Evolutionary conservation across 2,329 filamentous ascomycete genomes (phyloP).

Genomic region (Verticillium dahliae): DNA sequence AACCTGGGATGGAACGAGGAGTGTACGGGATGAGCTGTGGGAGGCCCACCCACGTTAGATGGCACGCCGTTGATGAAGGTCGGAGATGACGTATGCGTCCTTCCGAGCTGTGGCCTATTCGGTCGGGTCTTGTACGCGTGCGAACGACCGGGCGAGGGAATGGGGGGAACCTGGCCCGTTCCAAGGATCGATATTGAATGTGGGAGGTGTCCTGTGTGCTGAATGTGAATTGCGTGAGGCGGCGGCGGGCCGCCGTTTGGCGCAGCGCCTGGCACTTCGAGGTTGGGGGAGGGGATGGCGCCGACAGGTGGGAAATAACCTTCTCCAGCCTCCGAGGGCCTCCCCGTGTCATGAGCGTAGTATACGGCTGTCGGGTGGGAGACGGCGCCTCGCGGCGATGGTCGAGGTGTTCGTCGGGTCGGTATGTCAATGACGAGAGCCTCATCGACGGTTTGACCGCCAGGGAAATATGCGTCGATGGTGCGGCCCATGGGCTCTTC

Average conservation of each 20-base stretch:
- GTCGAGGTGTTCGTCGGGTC: conserved; percentile 66
- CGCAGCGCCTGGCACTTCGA: conserved; percentile 30
- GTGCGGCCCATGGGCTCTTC: conserved; percentile 78
- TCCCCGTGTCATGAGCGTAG: conserved; percentile 53
- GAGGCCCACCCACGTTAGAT: conserved; percentile 28
- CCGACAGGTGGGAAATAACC: conserved; percentile 77
- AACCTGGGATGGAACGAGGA: conserved; percentile 30
- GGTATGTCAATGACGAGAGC: conserved; percentile 88
- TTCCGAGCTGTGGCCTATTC: conserved; percentile 53
- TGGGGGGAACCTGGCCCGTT: conserved; percentile 70
- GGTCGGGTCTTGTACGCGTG: conserved; percentile 51
- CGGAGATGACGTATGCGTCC: conserved; percentile 77
- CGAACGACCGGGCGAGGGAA: conserved; percentile 71
- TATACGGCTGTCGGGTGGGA: conserved; percentile 40
- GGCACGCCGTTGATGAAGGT: conserved; percentile 50
- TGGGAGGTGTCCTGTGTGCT: conserved; percentile 13
- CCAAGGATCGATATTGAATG: conserved; percentile 75
- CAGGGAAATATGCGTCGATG: conserved; percentile 77
- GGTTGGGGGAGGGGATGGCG: conserved; percentile 33
- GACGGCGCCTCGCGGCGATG: conserved; percentile 61
- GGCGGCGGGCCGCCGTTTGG: conserved; percentile 25
- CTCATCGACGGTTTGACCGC: conserved; percentile 81
- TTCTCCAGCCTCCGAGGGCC: conserved; percentile 61
- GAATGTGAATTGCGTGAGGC: conserved; percentile 19
- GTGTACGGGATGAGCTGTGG: conserved; percentile 28